These are phyloP conservation scores for Phyllosticta citrichinensis DNA, from an alignment of 2,329 filamentous ascomycete species.

Conservation along the genomic window DNA sequence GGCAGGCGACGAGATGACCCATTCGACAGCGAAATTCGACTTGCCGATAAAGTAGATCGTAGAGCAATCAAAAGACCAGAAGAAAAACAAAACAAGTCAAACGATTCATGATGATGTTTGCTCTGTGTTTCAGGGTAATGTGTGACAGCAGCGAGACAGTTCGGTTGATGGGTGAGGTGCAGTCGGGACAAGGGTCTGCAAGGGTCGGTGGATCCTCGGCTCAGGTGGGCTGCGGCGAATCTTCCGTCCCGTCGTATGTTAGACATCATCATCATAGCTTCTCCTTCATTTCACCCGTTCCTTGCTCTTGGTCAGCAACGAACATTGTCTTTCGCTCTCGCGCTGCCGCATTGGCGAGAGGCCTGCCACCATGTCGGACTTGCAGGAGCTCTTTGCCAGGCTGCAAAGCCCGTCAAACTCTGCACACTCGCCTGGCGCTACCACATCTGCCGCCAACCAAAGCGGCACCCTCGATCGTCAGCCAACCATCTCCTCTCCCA, in stretches of 20 bases:
- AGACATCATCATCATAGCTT: slow-evolving; percentile 7
- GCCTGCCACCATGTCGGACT: slow-evolving; percentile 27
- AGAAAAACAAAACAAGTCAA: no score
- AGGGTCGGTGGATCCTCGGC: background rate
- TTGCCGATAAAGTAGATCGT: no score
- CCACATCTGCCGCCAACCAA: slow-evolving; percentile 4
- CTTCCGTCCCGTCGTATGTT: background rate
- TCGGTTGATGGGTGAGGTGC: no score
- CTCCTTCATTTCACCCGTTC: background rate
- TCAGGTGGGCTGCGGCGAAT: background rate
- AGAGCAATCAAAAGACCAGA: no score
- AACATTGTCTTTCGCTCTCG: background rate
- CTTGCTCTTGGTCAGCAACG: slow-evolving; percentile 2
- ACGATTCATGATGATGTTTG: no score
- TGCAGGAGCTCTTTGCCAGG: slow-evolving; percentile 35
- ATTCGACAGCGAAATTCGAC: no score
- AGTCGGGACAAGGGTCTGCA: background rate
- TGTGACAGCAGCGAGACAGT: background rate
- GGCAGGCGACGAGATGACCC: no score
- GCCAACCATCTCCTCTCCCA: slow-evolving; percentile 48
- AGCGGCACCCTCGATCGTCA: slow-evolving; percentile 35
- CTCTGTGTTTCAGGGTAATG: background rate
- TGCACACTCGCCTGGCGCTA: slow-evolving; percentile 11
- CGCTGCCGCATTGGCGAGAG: slow-evolving; percentile 6
- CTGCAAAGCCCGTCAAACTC: slow-evolving; percentile 25